These are phyloP conservation scores for Centaurea solstitialis DNA, from an alignment of 129 eudicot genomes.

Conservation along the genomic window DNA sequence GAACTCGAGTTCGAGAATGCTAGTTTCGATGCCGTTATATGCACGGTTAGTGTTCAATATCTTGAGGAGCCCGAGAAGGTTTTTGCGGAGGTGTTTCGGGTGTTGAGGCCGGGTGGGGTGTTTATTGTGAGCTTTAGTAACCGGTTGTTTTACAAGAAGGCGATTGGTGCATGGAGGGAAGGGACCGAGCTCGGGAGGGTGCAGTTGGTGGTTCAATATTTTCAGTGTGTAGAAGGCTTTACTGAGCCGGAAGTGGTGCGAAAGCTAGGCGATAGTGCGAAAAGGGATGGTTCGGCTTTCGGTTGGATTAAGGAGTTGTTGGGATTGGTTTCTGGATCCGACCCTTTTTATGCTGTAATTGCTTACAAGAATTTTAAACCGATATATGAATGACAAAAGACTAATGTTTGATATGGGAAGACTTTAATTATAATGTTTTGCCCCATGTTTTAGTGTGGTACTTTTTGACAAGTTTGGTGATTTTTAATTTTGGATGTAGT, in stretches of 20 bases:
- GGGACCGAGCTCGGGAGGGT: slow-evolving; percentile 71
- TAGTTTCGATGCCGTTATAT: slow-evolving; percentile 77
- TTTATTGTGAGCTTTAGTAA: slow-evolving; percentile 88
- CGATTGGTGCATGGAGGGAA: slow-evolving; percentile 78
- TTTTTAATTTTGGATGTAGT: no score
- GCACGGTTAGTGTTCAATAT: slow-evolving; percentile 91
- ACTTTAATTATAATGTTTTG: background rate
- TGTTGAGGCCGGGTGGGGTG: slow-evolving; percentile 88
- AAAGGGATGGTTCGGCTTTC: slow-evolving; percentile 39
- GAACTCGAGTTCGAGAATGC: slow-evolving; percentile 47
- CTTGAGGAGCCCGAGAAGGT: slow-evolving; percentile 92
- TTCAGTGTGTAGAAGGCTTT: slow-evolving; percentile 84
- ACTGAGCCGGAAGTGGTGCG: slow-evolving; percentile 73
- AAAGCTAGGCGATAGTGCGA: slow-evolving; percentile 27
- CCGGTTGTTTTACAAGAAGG: slow-evolving; percentile 77
- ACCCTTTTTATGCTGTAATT: slow-evolving; percentile 84
- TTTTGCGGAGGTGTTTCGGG: slow-evolving; percentile 70
- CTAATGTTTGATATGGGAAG: background rate
- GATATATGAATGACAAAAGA: slow-evolving; percentile 37
- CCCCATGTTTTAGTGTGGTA: background rate
- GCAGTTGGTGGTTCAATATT: slow-evolving; percentile 76
- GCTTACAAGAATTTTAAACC: slow-evolving; percentile 83
- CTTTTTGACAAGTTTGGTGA: background rate
- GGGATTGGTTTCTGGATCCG: slow-evolving; percentile 61
- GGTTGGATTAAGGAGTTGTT: slow-evolving; percentile 49